Conservation (phyloP, 1,284 basidiomycete species). For the Pyrrhoderma noxium region DNA sequence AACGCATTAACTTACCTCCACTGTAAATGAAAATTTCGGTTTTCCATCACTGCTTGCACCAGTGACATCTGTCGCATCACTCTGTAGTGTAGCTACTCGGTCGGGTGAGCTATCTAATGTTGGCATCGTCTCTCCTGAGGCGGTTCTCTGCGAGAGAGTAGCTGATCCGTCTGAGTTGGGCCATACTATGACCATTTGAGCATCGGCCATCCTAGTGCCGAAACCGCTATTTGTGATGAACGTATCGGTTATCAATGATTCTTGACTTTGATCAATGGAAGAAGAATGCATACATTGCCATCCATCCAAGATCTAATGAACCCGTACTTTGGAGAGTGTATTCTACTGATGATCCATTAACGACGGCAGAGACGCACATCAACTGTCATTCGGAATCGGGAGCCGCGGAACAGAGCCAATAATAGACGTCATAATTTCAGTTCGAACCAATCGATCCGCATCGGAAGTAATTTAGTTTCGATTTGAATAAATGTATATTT, state of each 20-base stretch:
- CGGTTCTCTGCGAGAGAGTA: conserved; percentile 52
- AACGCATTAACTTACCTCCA: too few relatives aligned
- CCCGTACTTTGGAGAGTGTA: conserved; percentile 37
- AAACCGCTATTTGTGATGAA: conserved; percentile 38
- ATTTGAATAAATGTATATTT: conserved; percentile 12
- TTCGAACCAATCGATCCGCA: background rate
- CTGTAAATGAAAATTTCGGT: too few relatives aligned
- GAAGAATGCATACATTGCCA: conserved; percentile 39
- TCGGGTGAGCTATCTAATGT: conserved; percentile 42
- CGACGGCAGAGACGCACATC: conserved; percentile 39
- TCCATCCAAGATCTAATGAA: conserved; percentile 40
- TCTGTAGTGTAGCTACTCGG: conserved; percentile 34
- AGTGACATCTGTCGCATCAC: too few relatives aligned
- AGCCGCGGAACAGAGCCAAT: background rate
- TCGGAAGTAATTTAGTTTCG: conserved; percentile 4
- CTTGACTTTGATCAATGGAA: conserved; percentile 20
- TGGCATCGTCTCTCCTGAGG: conserved; percentile 40
- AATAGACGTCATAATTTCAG: conserved; percentile 3
- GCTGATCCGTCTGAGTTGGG: conserved; percentile 44
- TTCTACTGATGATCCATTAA: conserved; percentile 37
- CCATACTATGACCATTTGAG: conserved; percentile 64
- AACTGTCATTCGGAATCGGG: conserved; percentile 21
- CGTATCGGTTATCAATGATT: background rate
- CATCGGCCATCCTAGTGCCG: conserved; percentile 42
- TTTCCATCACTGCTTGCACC: too few relatives aligned